Evolutionary conservation across 2,329 filamentous ascomycete genomes (phyloP).

Genomic region (Scorias spongiosa): DNA sequence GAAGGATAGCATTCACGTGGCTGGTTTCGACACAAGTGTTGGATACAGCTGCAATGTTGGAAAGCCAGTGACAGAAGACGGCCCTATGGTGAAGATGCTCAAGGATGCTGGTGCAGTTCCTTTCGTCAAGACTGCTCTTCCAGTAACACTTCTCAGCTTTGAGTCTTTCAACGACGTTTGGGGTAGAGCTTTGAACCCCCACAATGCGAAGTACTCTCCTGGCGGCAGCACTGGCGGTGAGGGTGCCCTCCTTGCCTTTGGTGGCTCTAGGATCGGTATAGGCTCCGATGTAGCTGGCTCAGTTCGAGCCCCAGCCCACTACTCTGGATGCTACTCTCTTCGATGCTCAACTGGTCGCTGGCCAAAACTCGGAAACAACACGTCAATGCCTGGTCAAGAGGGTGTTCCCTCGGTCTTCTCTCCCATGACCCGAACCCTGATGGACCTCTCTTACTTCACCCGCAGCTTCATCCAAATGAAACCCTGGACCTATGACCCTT

Average conservation of each 20-base stretch:
- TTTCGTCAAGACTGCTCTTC: slow-evolving; percentile 84
- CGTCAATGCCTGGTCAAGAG: slow-evolving; percentile 86
- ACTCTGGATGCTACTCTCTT: slow-evolving; percentile 74
- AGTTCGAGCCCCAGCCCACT: slow-evolving; percentile 75
- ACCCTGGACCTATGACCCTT: slow-evolving; percentile 80
- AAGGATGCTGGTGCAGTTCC: slow-evolving; percentile 80
- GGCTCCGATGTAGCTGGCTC: slow-evolving; percentile 85
- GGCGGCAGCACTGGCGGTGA: slow-evolving; percentile 84
- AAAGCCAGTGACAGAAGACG: slow-evolving; percentile 53
- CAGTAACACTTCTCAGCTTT: slow-evolving; percentile 73
- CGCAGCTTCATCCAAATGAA: slow-evolving; percentile 62
- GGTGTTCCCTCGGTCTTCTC: slow-evolving; percentile 80
- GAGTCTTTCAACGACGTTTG: slow-evolving; percentile 69
- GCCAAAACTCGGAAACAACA: slow-evolving; percentile 71
- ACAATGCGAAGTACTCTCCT: slow-evolving; percentile 69
- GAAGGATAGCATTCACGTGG: slow-evolving; percentile 63
- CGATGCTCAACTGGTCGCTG: slow-evolving; percentile 80
- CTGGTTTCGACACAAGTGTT: slow-evolving; percentile 68
- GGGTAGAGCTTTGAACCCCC: slow-evolving; percentile 70
- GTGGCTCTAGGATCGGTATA: slow-evolving; percentile 71
- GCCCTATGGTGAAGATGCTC: slow-evolving; percentile 56
- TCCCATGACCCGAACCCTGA: slow-evolving; percentile 76
- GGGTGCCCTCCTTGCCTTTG: slow-evolving; percentile 63
- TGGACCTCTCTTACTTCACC: slow-evolving; percentile 74
- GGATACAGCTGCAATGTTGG: slow-evolving; percentile 62